Base-by-base conservation (phyloP, 164 flowering plant species). In the Tinospora cordifolia region DNA sequence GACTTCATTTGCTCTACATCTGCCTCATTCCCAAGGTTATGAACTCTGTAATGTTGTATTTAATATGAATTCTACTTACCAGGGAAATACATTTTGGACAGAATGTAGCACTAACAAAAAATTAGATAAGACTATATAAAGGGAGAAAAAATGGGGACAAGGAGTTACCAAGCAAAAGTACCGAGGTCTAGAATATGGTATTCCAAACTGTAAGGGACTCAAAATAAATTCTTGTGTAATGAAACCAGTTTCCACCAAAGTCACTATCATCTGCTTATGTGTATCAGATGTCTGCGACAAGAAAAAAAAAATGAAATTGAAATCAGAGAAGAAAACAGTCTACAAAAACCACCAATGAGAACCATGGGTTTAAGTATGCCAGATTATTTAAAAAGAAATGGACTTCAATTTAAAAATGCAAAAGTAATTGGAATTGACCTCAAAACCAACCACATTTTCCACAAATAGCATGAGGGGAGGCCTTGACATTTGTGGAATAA, bases 391-490 rank as follows among this genome's bases (percentile, higher is more conserved):
- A 22, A 25, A 58, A 62, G 8, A 30, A 65, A 12, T 66, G 9
- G 38, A 24, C 70, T 40, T 0, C 8, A 69, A 19, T 10, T 27
- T 21, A 44, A 12, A 17, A 27, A 44, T 15, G 41, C 15, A 67
- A 51, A 58, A 47, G 21, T n/a, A 51, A 19, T n/a, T 51, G 59
- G 19, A 17, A 17, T 15, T 51, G 3, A 91, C 97, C 97, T 94
- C 99, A 81, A 94, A 94, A 38, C 99, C 99, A 74, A 94, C 97
- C 72, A 94, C 99, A 80, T 94, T 94, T 78, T 94, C 99, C 71
- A 94, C 95, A 81, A 94, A 90, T 25, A 94, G 72, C 84, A 90
- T 78, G 27, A 68, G 64, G 15, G 99, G 99, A 70, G 98, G 91
- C 30, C 70, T 80, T 54, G 64, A 75, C 44, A 71, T 71, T 24